Evolutionary conservation across 1,284 basidiomycete genomes (phyloP).

Genomic region (Ganoderma boninense): DNA sequence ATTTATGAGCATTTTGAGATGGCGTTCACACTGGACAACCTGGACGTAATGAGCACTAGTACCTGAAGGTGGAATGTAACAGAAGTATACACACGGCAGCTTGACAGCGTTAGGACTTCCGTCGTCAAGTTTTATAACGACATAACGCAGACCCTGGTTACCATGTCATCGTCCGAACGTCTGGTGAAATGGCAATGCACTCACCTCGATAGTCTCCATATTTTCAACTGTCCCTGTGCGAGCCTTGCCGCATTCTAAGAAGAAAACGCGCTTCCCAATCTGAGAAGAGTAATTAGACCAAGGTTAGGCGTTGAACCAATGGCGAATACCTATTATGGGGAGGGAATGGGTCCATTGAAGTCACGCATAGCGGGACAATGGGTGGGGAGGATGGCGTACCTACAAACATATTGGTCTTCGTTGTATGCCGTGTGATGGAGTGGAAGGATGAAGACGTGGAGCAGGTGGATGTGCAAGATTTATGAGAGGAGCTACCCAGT

Average conservation of each 20-base stretch:
- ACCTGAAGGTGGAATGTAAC: slow-evolving; percentile 10
- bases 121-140: slow-evolving; percentile 43
- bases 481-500: not conserved
- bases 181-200: slow-evolving; percentile 27
- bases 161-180: slow-evolving; percentile 20
- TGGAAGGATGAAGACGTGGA: slow-evolving; percentile 6
- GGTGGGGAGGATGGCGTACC: slow-evolving; percentile 19
- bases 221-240: slow-evolving; percentile 64
- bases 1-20: slow-evolving; percentile 26
- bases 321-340: slow-evolving; percentile 34
- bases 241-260: slow-evolving; percentile 62
- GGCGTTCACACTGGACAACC: slow-evolving; percentile 32
- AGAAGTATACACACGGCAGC: slow-evolving; percentile 30
- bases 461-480: not conserved
- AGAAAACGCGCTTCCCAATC: slow-evolving; percentile 73
- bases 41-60: slow-evolving; percentile 25
- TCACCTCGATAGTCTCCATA: slow-evolving; percentile 59
- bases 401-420: slow-evolving; percentile 22
- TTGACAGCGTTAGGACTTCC: slow-evolving; percentile 29
- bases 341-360: slow-evolving; percentile 39
- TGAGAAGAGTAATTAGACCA: slow-evolving; percentile 38
- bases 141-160: slow-evolving; percentile 63
- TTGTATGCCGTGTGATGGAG: slow-evolving; percentile 23
- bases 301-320: slow-evolving; percentile 16
- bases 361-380: slow-evolving; percentile 9